Evolutionary conservation across 371 early-diverging fungal species (phyloP), one percentile per base, ranked within the genome.

Genomic region (Gilbertella persicaria): DNA sequence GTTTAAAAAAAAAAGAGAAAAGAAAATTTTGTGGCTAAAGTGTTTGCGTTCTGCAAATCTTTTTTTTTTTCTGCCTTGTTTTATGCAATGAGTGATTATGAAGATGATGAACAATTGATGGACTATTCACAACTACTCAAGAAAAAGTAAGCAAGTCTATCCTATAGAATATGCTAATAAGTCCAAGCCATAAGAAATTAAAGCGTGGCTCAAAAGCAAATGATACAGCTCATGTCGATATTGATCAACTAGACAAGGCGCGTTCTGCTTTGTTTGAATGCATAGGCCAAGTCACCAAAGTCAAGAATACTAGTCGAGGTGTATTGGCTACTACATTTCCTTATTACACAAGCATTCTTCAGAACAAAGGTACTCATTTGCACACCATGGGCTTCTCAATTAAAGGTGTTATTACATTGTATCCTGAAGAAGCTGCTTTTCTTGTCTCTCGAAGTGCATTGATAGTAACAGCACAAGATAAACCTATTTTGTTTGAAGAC

Each of bases 381-480:
- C 68, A 71, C 23, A 65, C 64, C 2, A 68, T 79, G 69, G 79
- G 79, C 0, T 75, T 76, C 17, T 56, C 73, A 6, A 7, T 66
- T 0, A 44, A 64, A 24, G 75, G 79, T 0, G 40, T 63, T n/a
- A 65, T 71, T 10, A 53, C 55, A 19, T 58, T 79, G 9, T 75
- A 67, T 42, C 71, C 66, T 0, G 82, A 82, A 40, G 82, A 82
- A 49, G 80, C 82, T 0, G 78, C 79, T 6, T 82, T 73, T 64
- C 56, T 82, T 23, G 55, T 80, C 9, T 71, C 72, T 36, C 67
- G 80, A 37, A 69, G 69, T 12, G 75, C 71, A 2, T 45, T 82
- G 0, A 24, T 62, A 21, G 60, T 65, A 4, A 23, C 40, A 20
- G 50, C 61, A 19, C 40, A 53, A 9, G 37, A 50, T 5, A 25